Percentiles rank a stretch among this genome's conserved stretches.
Evolutionary conservation across 257 asterid genomes (phyloP).

Genomic region (Euphrasia confusa): DNA sequence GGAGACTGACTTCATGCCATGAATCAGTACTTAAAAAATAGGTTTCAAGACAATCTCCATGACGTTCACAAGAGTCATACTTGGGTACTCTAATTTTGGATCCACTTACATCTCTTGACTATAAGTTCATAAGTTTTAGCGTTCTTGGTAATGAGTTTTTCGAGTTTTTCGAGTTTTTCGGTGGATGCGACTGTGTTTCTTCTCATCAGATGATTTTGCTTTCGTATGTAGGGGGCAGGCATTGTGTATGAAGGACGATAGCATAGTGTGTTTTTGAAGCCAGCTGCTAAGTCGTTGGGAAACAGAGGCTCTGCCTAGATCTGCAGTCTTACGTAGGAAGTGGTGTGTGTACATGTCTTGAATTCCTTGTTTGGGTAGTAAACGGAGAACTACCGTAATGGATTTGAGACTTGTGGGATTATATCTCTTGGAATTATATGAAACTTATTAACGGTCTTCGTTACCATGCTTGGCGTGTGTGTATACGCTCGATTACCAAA

Average conservation of each 20-base stretch:
- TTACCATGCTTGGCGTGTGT: too few relatives aligned
- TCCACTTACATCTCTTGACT: neutral
- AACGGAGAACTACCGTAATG: slow-evolving; percentile 9
- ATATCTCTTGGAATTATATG: slow-evolving; percentile 15
- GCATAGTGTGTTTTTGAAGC: slow-evolving; percentile 20
- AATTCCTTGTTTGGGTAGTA: slow-evolving; percentile 19
- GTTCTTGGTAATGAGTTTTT: neutral
- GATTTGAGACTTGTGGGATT: slow-evolving; percentile 21
- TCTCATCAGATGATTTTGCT: neutral
- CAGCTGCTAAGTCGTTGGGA: slow-evolving; percentile 16
- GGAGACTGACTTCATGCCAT: neutral
- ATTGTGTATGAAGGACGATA: slow-evolving; percentile 17
- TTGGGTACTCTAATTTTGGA: too few relatives aligned
- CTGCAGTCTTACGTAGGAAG: slow-evolving; percentile 27
- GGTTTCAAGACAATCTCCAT: neutral
- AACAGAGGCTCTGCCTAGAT: slow-evolving; percentile 22
- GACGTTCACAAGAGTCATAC: neutral
- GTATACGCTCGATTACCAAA: too few relatives aligned
- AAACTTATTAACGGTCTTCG: neutral
- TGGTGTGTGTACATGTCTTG: slow-evolving; percentile 31
- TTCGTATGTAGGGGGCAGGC: slow-evolving; percentile 26
- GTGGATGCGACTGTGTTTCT: neutral
- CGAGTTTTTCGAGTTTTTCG: neutral
- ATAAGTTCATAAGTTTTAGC: neutral
- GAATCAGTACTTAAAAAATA: neutral